Evolutionary conservation across 2,329 filamentous ascomycete genomes (phyloP).

Genomic region (Scleromitrula shiraiana): DNA sequence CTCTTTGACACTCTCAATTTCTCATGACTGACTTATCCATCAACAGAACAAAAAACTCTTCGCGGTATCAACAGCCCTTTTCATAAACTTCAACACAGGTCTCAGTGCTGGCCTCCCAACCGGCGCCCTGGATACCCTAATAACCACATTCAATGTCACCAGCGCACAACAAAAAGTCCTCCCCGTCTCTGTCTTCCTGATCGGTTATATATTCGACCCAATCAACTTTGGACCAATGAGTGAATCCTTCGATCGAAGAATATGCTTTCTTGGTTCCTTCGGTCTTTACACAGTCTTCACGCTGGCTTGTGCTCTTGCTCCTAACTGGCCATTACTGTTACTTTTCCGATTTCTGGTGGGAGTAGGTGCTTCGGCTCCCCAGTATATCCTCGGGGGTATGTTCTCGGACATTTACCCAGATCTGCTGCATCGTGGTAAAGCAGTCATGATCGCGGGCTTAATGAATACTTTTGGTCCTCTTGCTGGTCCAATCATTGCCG

Average conservation of each 20-base stretch:
- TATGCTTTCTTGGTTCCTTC: not conserved
- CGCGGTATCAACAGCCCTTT: not conserved
- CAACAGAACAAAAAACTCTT: not conserved
- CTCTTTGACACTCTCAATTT: too few relatives aligned
- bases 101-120: not conserved
- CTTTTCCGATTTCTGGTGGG: not conserved
- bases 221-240: not conserved
- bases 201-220: not conserved
- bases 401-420: conserved; percentile 2
- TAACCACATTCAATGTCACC: not conserved
- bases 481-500: not conserved
- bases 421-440: not conserved
- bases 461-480: conserved; percentile 1
- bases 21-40: too few relatives aligned
- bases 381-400: not conserved
- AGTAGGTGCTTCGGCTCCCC: not conserved
- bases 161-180: not conserved
- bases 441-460: not conserved
- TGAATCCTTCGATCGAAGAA: not conserved
- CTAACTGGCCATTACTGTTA: not conserved
- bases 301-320: not conserved
- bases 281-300: not conserved
- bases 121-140: not conserved
- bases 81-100: conserved; percentile 2
- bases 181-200: not conserved